These are phyloP conservation scores for Ceriops tagal DNA, from an alignment of 345 rosid genomes.

Conservation along the genomic window DNA sequence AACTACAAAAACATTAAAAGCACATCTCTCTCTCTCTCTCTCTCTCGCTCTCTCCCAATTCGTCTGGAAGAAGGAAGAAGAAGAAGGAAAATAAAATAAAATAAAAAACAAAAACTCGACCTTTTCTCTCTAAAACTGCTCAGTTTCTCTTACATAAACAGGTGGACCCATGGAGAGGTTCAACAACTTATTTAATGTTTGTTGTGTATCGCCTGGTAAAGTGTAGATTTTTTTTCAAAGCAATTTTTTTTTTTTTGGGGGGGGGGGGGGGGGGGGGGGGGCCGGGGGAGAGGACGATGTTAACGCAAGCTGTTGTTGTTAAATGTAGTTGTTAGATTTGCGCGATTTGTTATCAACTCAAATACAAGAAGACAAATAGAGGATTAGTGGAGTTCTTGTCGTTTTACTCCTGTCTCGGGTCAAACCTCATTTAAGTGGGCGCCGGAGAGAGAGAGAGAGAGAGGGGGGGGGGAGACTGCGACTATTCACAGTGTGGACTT, in stretches of 20 bases:
- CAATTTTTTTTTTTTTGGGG: background rate
- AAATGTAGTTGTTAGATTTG: background rate
- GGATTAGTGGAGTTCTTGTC: slow-evolving; percentile 1
- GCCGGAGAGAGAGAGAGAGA: background rate
- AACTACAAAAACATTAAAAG: no score
- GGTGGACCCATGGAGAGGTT: background rate
- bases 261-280: no score
- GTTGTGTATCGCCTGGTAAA: background rate
- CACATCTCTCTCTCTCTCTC: no score
- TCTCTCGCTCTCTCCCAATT: no score
- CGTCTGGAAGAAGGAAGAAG: background rate
- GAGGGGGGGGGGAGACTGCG: no score
- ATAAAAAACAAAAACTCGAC: background rate
- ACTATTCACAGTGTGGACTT: no score
- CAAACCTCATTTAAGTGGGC: slow-evolving; percentile 19
- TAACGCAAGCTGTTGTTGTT: no score
- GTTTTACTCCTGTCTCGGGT: slow-evolving; percentile 6
- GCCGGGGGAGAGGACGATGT: no score
- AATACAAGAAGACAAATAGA: slow-evolving; percentile 10
- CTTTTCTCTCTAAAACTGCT: slow-evolving; percentile 5
- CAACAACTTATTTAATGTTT: slow-evolving; percentile 18
- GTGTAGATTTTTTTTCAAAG: background rate
- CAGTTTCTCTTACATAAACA: background rate
- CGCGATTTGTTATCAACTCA: background rate
- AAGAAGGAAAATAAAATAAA: background rate